Conservation (phyloP, 164 flowering plant species). For the Nymphaea thermarum region DNA sequence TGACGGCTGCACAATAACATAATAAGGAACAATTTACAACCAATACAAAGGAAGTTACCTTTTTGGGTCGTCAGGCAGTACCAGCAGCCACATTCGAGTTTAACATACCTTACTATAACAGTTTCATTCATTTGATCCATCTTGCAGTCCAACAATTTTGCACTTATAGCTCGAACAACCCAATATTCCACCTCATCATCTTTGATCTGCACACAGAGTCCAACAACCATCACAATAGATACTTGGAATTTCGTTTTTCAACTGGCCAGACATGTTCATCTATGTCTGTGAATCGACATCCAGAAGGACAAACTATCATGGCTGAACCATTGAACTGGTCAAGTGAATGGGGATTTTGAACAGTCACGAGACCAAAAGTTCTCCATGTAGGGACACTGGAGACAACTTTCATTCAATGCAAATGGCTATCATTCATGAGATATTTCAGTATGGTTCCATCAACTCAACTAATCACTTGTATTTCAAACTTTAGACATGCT, state of each 20-base stretch:
- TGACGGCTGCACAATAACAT: slow-evolving; percentile 44
- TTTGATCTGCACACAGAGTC: slow-evolving; percentile 30
- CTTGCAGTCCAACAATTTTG: slow-evolving; percentile 80
- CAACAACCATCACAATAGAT: neutral
- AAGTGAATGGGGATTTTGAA: too few relatives aligned
- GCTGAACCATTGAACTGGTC: too few relatives aligned
- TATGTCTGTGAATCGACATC: too few relatives aligned
- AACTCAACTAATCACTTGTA: too few relatives aligned
- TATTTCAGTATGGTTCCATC: too few relatives aligned
- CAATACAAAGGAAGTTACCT: neutral
- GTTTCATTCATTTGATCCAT: slow-evolving; percentile 93
- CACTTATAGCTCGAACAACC: slow-evolving; percentile 83
- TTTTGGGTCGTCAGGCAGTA: neutral
- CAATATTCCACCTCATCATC: slow-evolving; percentile 88
- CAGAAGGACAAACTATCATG: too few relatives aligned
- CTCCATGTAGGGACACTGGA: too few relatives aligned
- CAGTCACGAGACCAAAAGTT: too few relatives aligned
- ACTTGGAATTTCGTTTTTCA: neutral
- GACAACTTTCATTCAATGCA: too few relatives aligned
- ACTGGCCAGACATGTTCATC: neutral
- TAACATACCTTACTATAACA: slow-evolving; percentile 60
- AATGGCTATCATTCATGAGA: too few relatives aligned
- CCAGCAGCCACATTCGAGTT: neutral
- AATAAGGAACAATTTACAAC: slow-evolving; percentile 1
- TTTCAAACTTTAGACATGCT: neutral